phyloP scores from a whole-genome alignment of 1,284 basidiomycete species.

The Trichosporon ovoides region DNA sequence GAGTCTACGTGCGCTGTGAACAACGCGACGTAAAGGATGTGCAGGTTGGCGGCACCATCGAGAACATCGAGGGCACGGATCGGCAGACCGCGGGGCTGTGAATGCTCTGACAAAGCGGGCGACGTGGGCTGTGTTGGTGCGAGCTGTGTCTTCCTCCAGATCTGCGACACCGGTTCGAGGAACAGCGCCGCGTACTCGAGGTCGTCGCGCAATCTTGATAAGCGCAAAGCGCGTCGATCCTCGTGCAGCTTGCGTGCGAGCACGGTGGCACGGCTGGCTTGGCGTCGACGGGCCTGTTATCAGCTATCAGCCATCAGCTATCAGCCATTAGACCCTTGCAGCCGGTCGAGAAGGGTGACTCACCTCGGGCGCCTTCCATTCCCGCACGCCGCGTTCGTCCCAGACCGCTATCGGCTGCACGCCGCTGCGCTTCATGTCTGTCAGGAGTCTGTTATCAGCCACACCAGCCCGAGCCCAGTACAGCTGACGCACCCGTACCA shows the following conservation, averaged over 20 bases:
- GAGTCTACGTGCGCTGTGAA: background rate
- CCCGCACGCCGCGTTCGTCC: slow-evolving; percentile 42
- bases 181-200: slow-evolving; percentile 5
- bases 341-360: background rate
- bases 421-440: slow-evolving; percentile 32
- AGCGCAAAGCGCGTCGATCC: slow-evolving; percentile 25
- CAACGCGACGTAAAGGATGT: background rate
- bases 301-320: background rate
- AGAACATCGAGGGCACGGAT: background rate
- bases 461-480: background rate
- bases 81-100: background rate
- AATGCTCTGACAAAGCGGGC: too few relatives aligned
- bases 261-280: slow-evolving; percentile 19
- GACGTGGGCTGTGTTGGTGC: background rate
- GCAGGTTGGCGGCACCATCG: background rate
- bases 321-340: background rate
- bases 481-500: slow-evolving; percentile 41
- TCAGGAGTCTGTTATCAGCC: slow-evolving; percentile 35
- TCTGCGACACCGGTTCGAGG: background rate
- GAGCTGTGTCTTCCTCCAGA: background rate
- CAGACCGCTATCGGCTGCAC: slow-evolving; percentile 44
- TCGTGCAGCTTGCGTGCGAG: slow-evolving; percentile 38
- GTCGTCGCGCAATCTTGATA: slow-evolving; percentile 11
- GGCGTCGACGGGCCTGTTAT: slow-evolving; percentile 20
- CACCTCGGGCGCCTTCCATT: slow-evolving; percentile 48